A percentile compares a stretch with the other conserved stretches of the same genome.
Conservation (phyloP, 371 early-diverging fungal genomes). For the Syncephalis plumigaleata region DNA sequence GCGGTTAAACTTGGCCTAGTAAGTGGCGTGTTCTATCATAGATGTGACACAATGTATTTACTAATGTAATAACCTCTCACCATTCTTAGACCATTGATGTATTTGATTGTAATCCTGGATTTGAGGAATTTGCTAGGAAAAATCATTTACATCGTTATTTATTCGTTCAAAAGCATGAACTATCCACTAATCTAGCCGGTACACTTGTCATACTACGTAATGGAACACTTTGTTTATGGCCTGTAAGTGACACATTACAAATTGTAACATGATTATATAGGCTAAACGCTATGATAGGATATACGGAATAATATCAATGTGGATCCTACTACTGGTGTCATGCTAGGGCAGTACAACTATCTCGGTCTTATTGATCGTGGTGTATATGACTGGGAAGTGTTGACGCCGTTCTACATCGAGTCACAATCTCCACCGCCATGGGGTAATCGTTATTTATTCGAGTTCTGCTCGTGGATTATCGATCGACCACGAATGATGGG, state of each 20-base stretch:
- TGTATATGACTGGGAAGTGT: constrained; percentile 6
- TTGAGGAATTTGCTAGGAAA: constrained; percentile 4
- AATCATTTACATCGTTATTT: constrained; percentile 6
- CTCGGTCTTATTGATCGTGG: constrained; percentile 3
- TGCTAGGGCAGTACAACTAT: constrained; percentile 4
- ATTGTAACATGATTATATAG: not conserved
- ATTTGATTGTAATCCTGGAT: constrained; percentile 2
- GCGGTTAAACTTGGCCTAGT: not conserved
- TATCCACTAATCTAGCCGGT: not conserved
- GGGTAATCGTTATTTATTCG: constrained; percentile 9
- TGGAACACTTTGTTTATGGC: constrained; percentile 1
- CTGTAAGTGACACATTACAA: not conserved
- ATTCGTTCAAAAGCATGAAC: constrained; percentile 2
- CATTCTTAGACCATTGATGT: not conserved
- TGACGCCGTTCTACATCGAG: constrained; percentile 5
- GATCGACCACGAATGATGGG: constrained; percentile 6
- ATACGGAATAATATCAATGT: not conserved
- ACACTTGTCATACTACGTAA: not conserved
- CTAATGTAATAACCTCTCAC: too few species aligned
- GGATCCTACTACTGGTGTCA: not conserved
- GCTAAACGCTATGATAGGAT: constrained; percentile 1
- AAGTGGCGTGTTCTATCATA: not conserved
- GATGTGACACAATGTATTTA: not conserved
- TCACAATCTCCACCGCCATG: constrained; percentile 2
- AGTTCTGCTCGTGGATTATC: constrained; percentile 7